These are phyloP conservation scores for Pseudocercospora eumusae DNA, from an alignment of 2,329 filamentous ascomycete genomes.

Conservation along the genomic window DNA sequence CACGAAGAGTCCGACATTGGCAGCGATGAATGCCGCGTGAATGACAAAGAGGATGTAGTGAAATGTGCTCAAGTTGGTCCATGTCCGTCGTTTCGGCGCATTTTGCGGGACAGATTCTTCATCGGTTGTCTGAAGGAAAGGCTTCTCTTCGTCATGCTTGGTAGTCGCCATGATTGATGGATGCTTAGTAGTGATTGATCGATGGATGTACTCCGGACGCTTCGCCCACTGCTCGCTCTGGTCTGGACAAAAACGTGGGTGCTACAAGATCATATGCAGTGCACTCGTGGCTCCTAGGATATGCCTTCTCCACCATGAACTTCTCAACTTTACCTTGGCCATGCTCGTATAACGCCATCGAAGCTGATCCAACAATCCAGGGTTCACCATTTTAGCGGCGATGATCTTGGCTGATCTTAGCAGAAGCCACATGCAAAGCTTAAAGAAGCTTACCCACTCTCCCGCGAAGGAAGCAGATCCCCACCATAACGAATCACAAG, in stretches of 20 bases:
- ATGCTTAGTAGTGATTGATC: background rate
- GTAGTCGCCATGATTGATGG: conserved; percentile 9
- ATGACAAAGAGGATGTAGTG: conserved; percentile 17
- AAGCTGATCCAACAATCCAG: background rate
- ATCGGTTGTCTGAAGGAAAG: conserved; percentile 12
- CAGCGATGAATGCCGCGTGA: conserved; percentile 17
- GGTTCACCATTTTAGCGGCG: conserved; percentile 1
- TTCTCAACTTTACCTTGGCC: background rate
- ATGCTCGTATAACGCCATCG: background rate
- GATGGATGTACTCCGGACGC: background rate
- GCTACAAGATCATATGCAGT: conserved; percentile 4
- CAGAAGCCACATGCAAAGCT: conserved; percentile 2
- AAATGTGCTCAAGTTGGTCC: conserved; percentile 5
- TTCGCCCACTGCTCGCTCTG: background rate
- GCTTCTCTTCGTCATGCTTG: conserved; percentile 20
- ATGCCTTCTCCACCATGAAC: background rate
- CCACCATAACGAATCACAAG: background rate
- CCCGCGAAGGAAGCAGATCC: conserved; percentile 7
- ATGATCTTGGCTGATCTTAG: conserved; percentile 2
- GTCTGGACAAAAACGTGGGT: conserved; percentile 8
- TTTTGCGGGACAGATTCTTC: background rate
- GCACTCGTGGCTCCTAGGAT: background rate
- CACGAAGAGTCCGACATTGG: conserved; percentile 14
- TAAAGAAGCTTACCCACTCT: conserved; percentile 8
- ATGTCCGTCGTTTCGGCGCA: conserved; percentile 3